Conservation (phyloP, 1,139 yeast genomes). For the Saccharomyces hybrid region DNA sequence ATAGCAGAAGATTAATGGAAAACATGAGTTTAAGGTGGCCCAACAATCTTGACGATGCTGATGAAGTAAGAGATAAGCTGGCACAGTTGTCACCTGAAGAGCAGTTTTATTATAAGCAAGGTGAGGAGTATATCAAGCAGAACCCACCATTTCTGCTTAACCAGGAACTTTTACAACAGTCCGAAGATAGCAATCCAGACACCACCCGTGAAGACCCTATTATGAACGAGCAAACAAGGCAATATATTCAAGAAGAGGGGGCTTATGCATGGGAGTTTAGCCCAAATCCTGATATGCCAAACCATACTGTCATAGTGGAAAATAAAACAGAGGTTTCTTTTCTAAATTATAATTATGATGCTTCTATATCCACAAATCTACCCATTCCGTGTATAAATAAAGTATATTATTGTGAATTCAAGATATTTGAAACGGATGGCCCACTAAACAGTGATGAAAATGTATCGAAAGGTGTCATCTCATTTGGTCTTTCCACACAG, state of each 20-base stretch:
- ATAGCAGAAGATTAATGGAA: constrained; percentile 8
- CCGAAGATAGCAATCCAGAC: constrained; percentile 17
- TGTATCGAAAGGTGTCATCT: constrained; percentile 32
- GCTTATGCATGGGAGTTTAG: constrained; percentile 88
- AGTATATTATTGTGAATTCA: constrained; percentile 85
- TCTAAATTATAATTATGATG: constrained; percentile 56
- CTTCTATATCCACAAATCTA: constrained; percentile 75
- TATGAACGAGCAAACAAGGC: constrained; percentile 43
- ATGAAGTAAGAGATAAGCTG: constrained; percentile 57
- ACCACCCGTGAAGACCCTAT: constrained; percentile 38
- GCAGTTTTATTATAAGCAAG: constrained; percentile 65
- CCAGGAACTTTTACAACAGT: constrained; percentile 17
- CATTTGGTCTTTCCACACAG: constrained; percentile 76
- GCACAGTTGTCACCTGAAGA: constrained; percentile 60
- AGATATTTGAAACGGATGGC: constrained; percentile 42
- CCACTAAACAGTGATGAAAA: constrained; percentile 32
- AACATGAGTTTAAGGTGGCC: constrained; percentile 36
- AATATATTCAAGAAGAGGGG: constrained; percentile 78
- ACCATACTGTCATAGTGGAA: constrained; percentile 53
- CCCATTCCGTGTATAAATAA: constrained; percentile 85
- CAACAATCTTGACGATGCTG: constrained; percentile 58
- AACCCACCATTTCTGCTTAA: constrained; percentile 51
- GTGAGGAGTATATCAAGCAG: constrained; percentile 43
- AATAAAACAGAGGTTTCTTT: constrained; percentile 76
- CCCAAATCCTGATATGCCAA: constrained; percentile 57